A percentile compares a stretch with the other conserved stretches of the same genome.
Conservation (phyloP, 1,139 yeast genomes). For the Yamadazyma jaroonii region DNA sequence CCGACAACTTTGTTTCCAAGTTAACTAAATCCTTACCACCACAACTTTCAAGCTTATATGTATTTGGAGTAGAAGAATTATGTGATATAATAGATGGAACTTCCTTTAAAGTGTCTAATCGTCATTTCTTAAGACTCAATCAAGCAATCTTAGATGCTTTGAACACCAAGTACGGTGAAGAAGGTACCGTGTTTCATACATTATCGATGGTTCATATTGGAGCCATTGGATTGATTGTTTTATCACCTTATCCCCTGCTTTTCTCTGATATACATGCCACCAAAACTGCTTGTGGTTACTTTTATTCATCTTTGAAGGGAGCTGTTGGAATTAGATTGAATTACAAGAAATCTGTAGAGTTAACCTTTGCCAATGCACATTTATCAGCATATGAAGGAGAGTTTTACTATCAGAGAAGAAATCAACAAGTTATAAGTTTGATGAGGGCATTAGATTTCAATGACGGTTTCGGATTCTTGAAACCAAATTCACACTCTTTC, state of each 20-base stretch:
- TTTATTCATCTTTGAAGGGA: constrained; percentile 69
- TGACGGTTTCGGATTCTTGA: constrained; percentile 57
- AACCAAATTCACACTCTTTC: constrained; percentile 59
- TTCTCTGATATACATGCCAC: constrained; percentile 27
- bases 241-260: constrained; percentile 43
- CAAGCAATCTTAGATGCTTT: constrained; percentile 41
- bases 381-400: constrained; percentile 75
- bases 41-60: constrained; percentile 46
- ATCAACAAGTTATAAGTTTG: constrained; percentile 48
- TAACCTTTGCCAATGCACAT: constrained; percentile 70
- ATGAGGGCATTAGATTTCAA: constrained; percentile 56
- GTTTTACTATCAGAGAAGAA: constrained; percentile 44
- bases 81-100: constrained; percentile 65
- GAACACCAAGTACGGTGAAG: constrained; percentile 24
- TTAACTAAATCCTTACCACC: constrained; percentile 29
- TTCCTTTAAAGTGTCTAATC: constrained; percentile 36
- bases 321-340: constrained; percentile 59
- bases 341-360: constrained; percentile 23
- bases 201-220: constrained; percentile 55
- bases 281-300: constrained; percentile 53
- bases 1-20: constrained; percentile 22
- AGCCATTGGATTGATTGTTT: constrained; percentile 59
- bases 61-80: constrained; percentile 75
- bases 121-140: constrained; percentile 39
- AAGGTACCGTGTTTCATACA: constrained; percentile 37